These are phyloP conservation scores for Setomelanomma holmii DNA, from an alignment of 2,329 filamentous ascomycete species.

Conservation along the genomic window DNA sequence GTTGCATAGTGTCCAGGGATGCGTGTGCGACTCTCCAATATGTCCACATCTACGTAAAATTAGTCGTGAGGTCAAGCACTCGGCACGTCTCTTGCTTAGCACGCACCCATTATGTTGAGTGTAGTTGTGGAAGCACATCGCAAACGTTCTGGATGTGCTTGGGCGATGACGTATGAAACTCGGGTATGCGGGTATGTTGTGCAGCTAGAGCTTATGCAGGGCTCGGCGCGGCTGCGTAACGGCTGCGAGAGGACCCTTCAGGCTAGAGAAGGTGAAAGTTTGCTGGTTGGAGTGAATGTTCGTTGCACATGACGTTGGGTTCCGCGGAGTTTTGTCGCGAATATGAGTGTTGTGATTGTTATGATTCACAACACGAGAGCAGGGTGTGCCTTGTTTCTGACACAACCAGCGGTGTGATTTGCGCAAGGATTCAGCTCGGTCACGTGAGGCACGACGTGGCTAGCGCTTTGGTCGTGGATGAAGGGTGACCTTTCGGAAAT, in stretches of 20 bases:
- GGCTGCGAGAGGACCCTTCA: conserved; percentile 11
- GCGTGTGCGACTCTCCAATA: conserved; percentile 32
- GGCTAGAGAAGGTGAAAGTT: neutral
- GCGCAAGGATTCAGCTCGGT: conserved; percentile 1
- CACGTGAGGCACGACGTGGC: neutral
- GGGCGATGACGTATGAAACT: conserved; percentile 15
- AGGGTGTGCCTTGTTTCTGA: neutral
- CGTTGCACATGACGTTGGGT: neutral
- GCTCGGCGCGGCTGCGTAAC: conserved; percentile 1
- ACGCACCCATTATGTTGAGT: conserved; percentile 44
- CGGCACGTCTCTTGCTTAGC: too few species aligned
- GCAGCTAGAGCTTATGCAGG: conserved; percentile 9
- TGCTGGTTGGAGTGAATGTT: neutral
- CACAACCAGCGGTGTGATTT: conserved; percentile 1
- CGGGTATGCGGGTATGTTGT: conserved; percentile 5
- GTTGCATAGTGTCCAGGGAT: conserved; percentile 39
- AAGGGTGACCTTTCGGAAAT: too few species aligned
- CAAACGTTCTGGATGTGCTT: neutral
- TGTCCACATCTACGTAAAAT: too few species aligned
- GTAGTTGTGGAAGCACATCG: conserved; percentile 44
- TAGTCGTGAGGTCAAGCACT: too few species aligned
- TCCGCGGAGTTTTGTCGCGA: neutral
- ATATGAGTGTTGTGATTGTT: neutral
- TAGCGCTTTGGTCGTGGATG: neutral
- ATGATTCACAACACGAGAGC: neutral